Evolutionary conservation across 1,139 yeast genomes (phyloP).

Genomic region (Martiniozyma asiatica): DNA sequence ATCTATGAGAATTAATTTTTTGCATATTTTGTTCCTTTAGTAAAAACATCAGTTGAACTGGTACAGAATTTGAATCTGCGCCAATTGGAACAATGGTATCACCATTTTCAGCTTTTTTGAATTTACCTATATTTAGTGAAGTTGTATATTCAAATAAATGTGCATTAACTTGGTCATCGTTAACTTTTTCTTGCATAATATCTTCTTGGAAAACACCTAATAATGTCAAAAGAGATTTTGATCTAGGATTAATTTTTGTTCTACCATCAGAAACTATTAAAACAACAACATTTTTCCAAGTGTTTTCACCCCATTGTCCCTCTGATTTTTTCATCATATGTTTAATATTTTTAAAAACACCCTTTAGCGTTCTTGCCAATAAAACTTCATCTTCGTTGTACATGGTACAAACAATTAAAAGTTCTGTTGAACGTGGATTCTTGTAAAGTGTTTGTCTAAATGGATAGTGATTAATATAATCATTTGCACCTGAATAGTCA

Average conservation of each 20-base stretch:
- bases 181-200: conserved; percentile 65
- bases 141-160: conserved; percentile 76
- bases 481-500: conserved; percentile 28
- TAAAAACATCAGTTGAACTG: conserved; percentile 66
- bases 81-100: conserved; percentile 32
- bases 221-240: conserved; percentile 55
- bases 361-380: conserved; percentile 62
- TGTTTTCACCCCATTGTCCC: conserved; percentile 62
- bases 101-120: conserved; percentile 33
- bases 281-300: conserved; percentile 73
- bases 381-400: conserved; percentile 72
- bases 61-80: conserved; percentile 42
- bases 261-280: conserved; percentile 69
- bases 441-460: conserved; percentile 55
- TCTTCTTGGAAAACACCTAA: conserved; percentile 75
- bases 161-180: conserved; percentile 56
- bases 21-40: conserved; percentile 65
- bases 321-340: conserved; percentile 56
- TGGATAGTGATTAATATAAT: conserved; percentile 26
- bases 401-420: conserved; percentile 68
- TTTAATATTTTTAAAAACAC: conserved; percentile 71
- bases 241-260: conserved; percentile 50
- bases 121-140: conserved; percentile 47
- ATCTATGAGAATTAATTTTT: conserved; percentile 73
- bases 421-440: conserved; percentile 58